Evolutionary conservation across 768 basidiomycete genomes (phyloP).

Genomic region (Phlegmacium glaucopus): DNA sequence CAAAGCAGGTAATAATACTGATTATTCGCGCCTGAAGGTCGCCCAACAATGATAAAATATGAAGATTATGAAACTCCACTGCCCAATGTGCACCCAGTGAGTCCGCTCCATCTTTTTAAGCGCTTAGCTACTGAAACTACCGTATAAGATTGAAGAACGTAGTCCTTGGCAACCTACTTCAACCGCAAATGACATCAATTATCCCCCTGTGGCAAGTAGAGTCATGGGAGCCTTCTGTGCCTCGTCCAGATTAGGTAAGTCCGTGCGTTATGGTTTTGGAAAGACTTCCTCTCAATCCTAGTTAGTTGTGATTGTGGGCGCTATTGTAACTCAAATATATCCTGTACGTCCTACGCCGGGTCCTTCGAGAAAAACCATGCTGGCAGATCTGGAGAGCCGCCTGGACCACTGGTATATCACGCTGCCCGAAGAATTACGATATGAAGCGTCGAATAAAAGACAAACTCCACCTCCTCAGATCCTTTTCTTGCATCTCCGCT

Average conservation of each 20-base stretch:
- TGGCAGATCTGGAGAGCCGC: constrained; percentile 57
- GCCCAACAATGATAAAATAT: constrained; percentile 66
- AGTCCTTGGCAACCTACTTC: constrained; percentile 50
- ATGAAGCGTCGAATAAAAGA: constrained; percentile 52
- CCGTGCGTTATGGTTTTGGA: background rate
- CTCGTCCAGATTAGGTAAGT: constrained; percentile 55
- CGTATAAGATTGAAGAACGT: constrained; percentile 53
- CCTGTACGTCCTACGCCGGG: constrained; percentile 54
- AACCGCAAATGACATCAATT: constrained; percentile 37
- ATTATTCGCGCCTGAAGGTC: constrained; percentile 36
- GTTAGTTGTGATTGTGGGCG: constrained; percentile 64
- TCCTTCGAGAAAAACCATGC: constrained; percentile 42
- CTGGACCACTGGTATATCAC: constrained; percentile 74
- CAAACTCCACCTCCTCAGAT: constrained; percentile 60
- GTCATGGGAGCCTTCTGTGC: constrained; percentile 55
- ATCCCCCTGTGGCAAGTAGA: constrained; percentile 43
- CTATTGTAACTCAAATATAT: constrained; percentile 66
- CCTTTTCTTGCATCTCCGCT: constrained; percentile 66
- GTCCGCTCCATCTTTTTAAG: constrained; percentile 7
- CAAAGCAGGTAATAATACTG: constrained; percentile 2
- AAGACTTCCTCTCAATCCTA: background rate
- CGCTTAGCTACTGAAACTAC: background rate
- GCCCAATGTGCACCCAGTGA: constrained; percentile 53
- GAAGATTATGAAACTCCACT: constrained; percentile 66
- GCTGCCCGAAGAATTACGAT: constrained; percentile 61